phyloP scores from a whole-genome alignment of 306 rosid species.

The Rosa lucieae region DNA sequence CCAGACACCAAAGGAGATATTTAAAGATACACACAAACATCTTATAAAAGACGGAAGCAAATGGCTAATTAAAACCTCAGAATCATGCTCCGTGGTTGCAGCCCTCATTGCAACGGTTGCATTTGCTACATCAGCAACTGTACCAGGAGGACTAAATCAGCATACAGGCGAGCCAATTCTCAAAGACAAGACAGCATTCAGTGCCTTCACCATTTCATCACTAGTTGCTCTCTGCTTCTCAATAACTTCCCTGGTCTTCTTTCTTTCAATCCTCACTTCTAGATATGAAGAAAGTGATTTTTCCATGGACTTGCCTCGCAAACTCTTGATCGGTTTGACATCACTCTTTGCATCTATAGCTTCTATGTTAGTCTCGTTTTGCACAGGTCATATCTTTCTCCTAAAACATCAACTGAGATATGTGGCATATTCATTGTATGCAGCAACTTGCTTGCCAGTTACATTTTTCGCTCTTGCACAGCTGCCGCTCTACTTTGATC shows the following conservation, averaged over 20 bases:
- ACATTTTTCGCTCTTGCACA: conserved; percentile 43
- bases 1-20: conserved; percentile 43
- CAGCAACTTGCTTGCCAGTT: conserved; percentile 41
- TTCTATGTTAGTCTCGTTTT: conserved; percentile 46
- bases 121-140: conserved; percentile 36
- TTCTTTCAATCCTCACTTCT: conserved; percentile 51
- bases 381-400: conserved; percentile 43
- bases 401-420: conserved; percentile 24
- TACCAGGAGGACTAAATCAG: conserved; percentile 42
- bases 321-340: conserved; percentile 42
- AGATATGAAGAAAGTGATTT: conserved; percentile 43
- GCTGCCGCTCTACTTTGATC: conserved; percentile 53
- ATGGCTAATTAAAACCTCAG: conserved; percentile 51
- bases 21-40: conserved; percentile 29
- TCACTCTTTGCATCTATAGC: conserved; percentile 46
- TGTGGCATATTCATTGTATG: conserved; percentile 42
- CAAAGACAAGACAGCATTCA: conserved; percentile 17
- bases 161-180: conserved; percentile 36
- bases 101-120: conserved; percentile 61
- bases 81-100: conserved; percentile 66
- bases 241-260: conserved; percentile 32
- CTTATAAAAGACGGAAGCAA: conserved; percentile 34
- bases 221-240: conserved; percentile 39
- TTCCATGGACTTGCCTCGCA: conserved; percentile 32
- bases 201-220: conserved; percentile 28